Evolutionary conservation across 352 stramenopile genomes (phyloP), one percentile per base, ranked within the genome.

Genomic region (Blastocystis hominis): DNA sequence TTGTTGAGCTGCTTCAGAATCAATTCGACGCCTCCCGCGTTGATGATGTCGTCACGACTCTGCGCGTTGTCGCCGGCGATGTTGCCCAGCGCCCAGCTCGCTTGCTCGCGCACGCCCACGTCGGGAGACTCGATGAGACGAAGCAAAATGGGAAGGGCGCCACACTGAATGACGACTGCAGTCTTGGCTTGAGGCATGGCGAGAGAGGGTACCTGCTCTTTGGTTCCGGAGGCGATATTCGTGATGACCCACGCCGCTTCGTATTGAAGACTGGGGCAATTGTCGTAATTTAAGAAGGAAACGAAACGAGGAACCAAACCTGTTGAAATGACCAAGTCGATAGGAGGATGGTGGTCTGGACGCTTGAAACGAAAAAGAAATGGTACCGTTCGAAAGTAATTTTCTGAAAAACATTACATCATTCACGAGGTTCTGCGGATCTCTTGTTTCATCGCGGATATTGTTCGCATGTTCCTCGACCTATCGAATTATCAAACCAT

Each of bases 161-260:
- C 96, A 75, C 95, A 91, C 70, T 98, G 93, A 90, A 99, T 98
- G 38, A 99, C 96, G 46, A 98, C 93, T 54, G 95, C 93, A 7
- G 97, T 99, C 91, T 87, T 40, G 24, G 17, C 3, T 75, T 30
- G 77, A 36, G n/a, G 24, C 3, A n/a, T 59, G 30, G 50, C 17
- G 24, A 17, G 24, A 47, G n/a, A 75, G 6, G 20, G 1, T 17
- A 75, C 66, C n/a, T 99, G 94, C 13, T 98, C 94, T 62, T 94
- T 97, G 7, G 96, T 98, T 62, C 97, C 97, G 36, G 94, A 98
- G 15, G 96, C 96, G 90, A 99, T 98, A 91, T 99, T 99, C 46
- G 97, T 99, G n/a, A 99, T 91, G 44, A 96, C 95, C 97, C 97
- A 99, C 4, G 97, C 96, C 30, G 97, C 96, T 90, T 99, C 97